phyloP scores from a whole-genome alignment of 352 stramenopile species.

The Pythium vanterpoolii region DNA sequence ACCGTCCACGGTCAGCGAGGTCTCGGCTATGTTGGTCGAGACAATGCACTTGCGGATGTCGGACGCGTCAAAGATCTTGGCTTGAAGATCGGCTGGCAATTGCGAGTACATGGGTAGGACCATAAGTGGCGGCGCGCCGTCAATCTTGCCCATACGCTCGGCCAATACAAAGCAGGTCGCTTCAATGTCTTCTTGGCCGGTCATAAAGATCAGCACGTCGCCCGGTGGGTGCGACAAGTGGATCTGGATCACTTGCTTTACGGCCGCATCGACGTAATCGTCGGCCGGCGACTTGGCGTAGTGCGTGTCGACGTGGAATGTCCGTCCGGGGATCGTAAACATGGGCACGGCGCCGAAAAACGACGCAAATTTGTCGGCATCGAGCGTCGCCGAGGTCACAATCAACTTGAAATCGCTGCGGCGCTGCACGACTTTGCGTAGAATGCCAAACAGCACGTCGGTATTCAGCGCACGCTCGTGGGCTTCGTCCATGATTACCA shows the following conservation, averaged over 20 bases:
- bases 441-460: slow-evolving; percentile 92
- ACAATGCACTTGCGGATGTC: slow-evolving; percentile 96
- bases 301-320: slow-evolving; percentile 81
- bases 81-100: slow-evolving; percentile 96
- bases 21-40: slow-evolving; percentile 98
- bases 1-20: slow-evolving; percentile 93
- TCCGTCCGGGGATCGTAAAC: slow-evolving; percentile 94
- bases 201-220: slow-evolving; percentile 99
- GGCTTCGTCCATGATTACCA: slow-evolving; percentile 94
- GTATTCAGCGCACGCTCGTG: slow-evolving; percentile 94
- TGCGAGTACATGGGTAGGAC: slow-evolving; percentile 99
- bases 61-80: slow-evolving; percentile 97
- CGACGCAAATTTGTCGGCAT: slow-evolving; percentile 95
- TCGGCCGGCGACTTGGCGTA: slow-evolving; percentile 94
- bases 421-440: slow-evolving; percentile 88
- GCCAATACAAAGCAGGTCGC: slow-evolving; percentile 92
- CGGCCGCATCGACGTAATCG: slow-evolving; percentile 97
- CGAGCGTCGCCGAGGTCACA: slow-evolving; percentile 96
- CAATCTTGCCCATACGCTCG: slow-evolving; percentile 94
- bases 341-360: slow-evolving; percentile 98
- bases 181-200: slow-evolving; percentile 99
- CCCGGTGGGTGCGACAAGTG: slow-evolving; percentile 96
- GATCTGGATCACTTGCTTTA: slow-evolving; percentile 98
- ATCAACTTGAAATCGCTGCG: slow-evolving; percentile 91
- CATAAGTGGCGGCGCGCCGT: slow-evolving; percentile 92